Percentiles rank a stretch among this genome's conserved stretches.
Evolutionary conservation across 495 filamentous ascomycete species (phyloP).

Genomic region (Trichodelitschia bisporula): DNA sequence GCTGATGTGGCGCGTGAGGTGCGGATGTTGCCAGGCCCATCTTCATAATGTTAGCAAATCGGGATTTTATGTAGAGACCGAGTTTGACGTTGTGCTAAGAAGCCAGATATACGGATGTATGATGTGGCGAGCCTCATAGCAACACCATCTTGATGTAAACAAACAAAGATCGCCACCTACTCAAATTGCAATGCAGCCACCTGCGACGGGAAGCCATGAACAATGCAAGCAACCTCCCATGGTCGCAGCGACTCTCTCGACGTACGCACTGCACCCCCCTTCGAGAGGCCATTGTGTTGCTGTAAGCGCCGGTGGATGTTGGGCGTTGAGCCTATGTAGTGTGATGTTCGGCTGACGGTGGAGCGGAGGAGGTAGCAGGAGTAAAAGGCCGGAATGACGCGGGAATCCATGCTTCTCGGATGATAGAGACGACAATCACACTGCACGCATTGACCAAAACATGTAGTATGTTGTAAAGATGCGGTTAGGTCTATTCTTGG

Average conservation of each 20-base stretch:
- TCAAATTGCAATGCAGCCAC: conserved; percentile 87
- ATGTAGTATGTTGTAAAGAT: too few species aligned
- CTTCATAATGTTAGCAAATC: neutral
- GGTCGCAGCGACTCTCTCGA: conserved; percentile 39
- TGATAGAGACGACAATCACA: too few species aligned
- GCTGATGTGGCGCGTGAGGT: neutral
- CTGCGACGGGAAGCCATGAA: conserved; percentile 70
- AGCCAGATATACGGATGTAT: neutral
- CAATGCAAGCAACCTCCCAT: conserved; percentile 82
- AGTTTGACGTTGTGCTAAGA: neutral
- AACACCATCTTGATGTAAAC: neutral
- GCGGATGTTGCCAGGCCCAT: neutral
- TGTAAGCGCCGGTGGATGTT: conserved; percentile 55
- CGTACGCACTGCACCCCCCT: conserved; percentile 61
- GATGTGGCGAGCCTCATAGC: neutral
- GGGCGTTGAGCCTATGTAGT: conserved; percentile 84
- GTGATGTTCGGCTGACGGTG: conserved; percentile 31
- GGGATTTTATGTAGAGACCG: neutral
- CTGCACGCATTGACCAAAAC: too few species aligned
- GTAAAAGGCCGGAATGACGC: conserved; percentile 49
- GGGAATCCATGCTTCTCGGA: too few species aligned
- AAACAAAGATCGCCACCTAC: conserved; percentile 24
- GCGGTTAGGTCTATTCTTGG: too few species aligned
- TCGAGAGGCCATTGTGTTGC: conserved; percentile 67
- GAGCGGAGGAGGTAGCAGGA: conserved; percentile 79